Evolutionary conservation across 371 early-diverging fungal species (phyloP).

Genomic region (Thermomucor indicae-seudaticae): DNA sequence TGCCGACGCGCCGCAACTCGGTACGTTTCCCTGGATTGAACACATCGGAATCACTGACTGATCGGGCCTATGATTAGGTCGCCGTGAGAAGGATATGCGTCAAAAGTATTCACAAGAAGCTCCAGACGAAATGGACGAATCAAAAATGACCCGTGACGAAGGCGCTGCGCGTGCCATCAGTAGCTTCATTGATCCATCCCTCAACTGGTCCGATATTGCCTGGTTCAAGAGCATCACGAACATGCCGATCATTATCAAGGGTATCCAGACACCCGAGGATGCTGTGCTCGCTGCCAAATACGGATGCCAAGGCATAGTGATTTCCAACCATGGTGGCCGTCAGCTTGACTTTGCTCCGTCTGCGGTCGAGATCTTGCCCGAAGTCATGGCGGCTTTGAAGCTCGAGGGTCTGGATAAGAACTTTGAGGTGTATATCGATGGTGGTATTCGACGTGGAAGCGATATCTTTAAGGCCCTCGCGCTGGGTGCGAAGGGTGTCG

Average conservation of each 20-base stretch:
- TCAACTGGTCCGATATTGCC: slow-evolving; percentile 84
- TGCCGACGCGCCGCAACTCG: slow-evolving; percentile 87
- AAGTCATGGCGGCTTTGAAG: slow-evolving; percentile 69
- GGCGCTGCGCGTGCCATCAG: slow-evolving; percentile 79
- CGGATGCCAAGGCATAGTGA: slow-evolving; percentile 80
- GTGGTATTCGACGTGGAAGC: slow-evolving; percentile 86
- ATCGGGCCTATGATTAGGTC: slow-evolving; percentile 42
- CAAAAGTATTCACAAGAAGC: slow-evolving; percentile 50
- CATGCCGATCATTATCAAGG: slow-evolving; percentile 90
- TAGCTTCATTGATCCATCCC: slow-evolving; percentile 68
- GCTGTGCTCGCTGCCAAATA: slow-evolving; percentile 77
- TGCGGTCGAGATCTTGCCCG: slow-evolving; percentile 79
- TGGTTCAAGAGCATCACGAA: slow-evolving; percentile 84
- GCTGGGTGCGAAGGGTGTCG: slow-evolving; percentile 92
- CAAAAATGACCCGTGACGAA: slow-evolving; percentile 29
- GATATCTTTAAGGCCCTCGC: slow-evolving; percentile 95
- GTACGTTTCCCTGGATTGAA: slow-evolving; percentile 14
- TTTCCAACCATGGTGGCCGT: slow-evolving; percentile 96
- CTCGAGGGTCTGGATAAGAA: slow-evolving; percentile 44
- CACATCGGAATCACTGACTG: background rate
- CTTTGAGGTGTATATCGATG: slow-evolving; percentile 89
- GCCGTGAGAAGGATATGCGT: slow-evolving; percentile 89
- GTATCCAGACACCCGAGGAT: slow-evolving; percentile 88
- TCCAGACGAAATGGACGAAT: slow-evolving; percentile 29
- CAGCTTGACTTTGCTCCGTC: slow-evolving; percentile 85